Base-by-base conservation (phyloP, 345 rosid species). In the Eucalyptus tenuipes region DNA sequence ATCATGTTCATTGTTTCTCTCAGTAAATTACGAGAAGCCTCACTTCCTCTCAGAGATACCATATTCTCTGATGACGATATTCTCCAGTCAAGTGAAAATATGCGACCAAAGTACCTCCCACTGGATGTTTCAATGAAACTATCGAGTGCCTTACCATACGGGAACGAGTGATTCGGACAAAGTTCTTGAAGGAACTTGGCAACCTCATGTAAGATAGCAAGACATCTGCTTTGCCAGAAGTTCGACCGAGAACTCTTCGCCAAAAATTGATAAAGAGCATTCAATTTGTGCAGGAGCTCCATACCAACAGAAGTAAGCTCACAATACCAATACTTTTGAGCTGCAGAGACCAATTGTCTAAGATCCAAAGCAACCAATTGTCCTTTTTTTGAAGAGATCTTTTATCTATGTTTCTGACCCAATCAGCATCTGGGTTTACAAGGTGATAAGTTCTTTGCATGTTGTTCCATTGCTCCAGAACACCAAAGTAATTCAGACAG, bases 401-500 rank as follows among this genome's bases (percentile, higher is more conserved):
- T 29, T 48, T 59, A 10, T 64, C 87, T 85, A 92, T 53, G 17
- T 90, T 88, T 86, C 87, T 87, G 44, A 87, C 88, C 94, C 95
- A 93, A 13, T 91, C 87, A 85, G 93, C 91, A 86, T 91, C 87
- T 27, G 91, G 68, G 61, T 91, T 91, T 88, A 91, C 49, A 50
- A 94, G 87, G 88, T 86, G 31, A 91, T 87, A 94, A 37, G 84
- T 82, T 57, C 87, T 13, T 8, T 50, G 87, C 66, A 13, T 11
- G 20, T 82, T 89, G 16, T 85, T 71, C 53, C 31, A 24, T 49
- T 89, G 89, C 89, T 88, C 91, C 88, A 90, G 88, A n/a, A 93
- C 94, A 13, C 94, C 95, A 80, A 93, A 89, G 91, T 92, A 94
- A 57, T 92, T 89, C 88, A 93, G 57, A 89, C 93, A 93, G 90